Percentiles rank a stretch among this genome's conserved stretches.
Evolutionary conservation across 1,284 basidiomycete genomes (phyloP).

Genomic region (Ceratobasidium papillatum): DNA sequence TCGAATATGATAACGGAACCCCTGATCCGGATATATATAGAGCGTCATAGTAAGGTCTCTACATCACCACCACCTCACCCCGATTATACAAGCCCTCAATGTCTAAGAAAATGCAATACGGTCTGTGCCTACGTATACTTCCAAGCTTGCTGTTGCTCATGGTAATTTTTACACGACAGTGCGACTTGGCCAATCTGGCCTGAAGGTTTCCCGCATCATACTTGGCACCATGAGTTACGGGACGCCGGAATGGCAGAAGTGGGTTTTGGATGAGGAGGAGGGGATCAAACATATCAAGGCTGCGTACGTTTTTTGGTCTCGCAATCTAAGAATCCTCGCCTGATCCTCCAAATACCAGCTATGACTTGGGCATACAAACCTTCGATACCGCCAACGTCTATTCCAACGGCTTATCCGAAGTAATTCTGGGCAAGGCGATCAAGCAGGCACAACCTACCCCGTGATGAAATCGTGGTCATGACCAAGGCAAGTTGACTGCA

Average conservation of each 20-base stretch:
- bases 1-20: neutral
- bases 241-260: conserved; percentile 37
- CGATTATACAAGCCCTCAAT: neutral
- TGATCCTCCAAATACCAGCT: neutral
- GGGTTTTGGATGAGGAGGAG: conserved; percentile 40
- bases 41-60: too few species aligned
- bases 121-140: neutral
- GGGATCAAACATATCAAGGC: conserved; percentile 41
- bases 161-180: conserved; percentile 6
- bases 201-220: conserved; percentile 45
- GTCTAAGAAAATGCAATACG: conserved; percentile 35
- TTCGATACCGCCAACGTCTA: conserved; percentile 61
- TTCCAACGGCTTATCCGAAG: conserved; percentile 53
- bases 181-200: conserved; percentile 43
- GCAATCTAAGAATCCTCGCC: neutral
- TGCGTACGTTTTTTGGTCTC: conserved; percentile 12
- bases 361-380: conserved; percentile 48
- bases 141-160: neutral
- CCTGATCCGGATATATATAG: neutral
- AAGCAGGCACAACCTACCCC: conserved; percentile 55
- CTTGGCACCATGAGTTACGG: conserved; percentile 43
- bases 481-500: conserved; percentile 51
- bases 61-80: too few species aligned
- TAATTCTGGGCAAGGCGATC: conserved; percentile 58
- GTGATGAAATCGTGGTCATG: conserved; percentile 56